Evolutionary conservation across 768 basidiomycete genomes (phyloP).

Genomic region (Paxillus ammoniavirescens): DNA sequence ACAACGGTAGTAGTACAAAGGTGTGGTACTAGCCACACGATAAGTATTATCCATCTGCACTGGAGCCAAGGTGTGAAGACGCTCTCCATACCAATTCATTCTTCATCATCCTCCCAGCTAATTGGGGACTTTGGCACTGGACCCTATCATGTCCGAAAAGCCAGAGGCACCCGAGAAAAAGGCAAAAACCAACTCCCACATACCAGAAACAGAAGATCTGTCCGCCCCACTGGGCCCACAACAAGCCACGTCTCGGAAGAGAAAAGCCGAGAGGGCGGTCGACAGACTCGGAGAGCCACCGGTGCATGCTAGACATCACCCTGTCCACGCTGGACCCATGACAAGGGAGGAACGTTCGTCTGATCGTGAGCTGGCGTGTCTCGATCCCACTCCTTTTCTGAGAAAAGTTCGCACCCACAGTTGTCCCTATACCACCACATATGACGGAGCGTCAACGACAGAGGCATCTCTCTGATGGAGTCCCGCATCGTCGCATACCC

Average conservation of each 20-base stretch:
- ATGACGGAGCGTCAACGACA: constrained; percentile 26
- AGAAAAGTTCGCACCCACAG: constrained; percentile 12
- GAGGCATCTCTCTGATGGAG: constrained; percentile 13
- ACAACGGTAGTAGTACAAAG: no score
- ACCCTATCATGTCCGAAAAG: constrained; percentile 28
- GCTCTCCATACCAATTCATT: constrained; percentile 27
- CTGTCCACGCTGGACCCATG: constrained; percentile 12
- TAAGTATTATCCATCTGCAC: constrained; percentile 5
- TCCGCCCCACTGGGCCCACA: background rate
- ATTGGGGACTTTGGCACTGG: constrained; percentile 7
- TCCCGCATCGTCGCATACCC: constrained; percentile 24
- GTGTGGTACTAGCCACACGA: constrained; percentile 17
- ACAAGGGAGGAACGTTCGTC: constrained; percentile 24
- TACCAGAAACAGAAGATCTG: constrained; percentile 16
- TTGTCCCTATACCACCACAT: constrained; percentile 17
- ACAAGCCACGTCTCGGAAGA: constrained; percentile 18
- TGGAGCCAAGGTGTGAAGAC: constrained; percentile 16
- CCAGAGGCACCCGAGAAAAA: constrained; percentile 22
- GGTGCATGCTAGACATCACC: constrained; percentile 11
- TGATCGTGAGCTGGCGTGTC: constrained; percentile 21
- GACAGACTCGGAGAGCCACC: constrained; percentile 12
- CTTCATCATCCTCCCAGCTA: constrained; percentile 14
- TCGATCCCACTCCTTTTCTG: constrained; percentile 2
- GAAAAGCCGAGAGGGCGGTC: constrained; percentile 21
- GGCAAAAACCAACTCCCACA: constrained; percentile 10